Base-by-base conservation (phyloP, 2,329 filamentous ascomycete genomes). In the Phyllosticta paracitricarpa region DNA sequence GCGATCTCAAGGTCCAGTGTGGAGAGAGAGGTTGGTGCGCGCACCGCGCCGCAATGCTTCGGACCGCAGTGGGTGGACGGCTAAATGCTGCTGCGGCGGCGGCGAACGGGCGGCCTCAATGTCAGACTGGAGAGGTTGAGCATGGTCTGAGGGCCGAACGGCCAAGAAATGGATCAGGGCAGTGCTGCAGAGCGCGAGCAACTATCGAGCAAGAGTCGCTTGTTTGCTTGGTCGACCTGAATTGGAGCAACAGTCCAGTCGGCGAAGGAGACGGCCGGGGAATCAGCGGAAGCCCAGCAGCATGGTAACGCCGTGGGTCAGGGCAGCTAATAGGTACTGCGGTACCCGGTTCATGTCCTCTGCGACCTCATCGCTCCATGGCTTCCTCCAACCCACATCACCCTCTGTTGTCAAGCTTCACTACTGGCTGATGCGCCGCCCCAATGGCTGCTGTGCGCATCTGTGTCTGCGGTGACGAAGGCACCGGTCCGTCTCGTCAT, bases 391-490 rank as follows among this genome's bases (percentile, higher is more conserved):
- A 48, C 40, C 40, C 40, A 48, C 40, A 17, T 48, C 40, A 19
- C 12, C 4, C 28, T 30, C 28, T 30, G 6, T 30, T 6, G 3
- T 30, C n/a, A 2, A 8, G 25, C 51, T 60, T 59, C n/a, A 3
- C 40, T 4, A 5, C 4, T n/a, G 14, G 33, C 64, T 54, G 19
- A 66, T 68, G 65, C 64, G 40, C 40, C 14, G 56, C 30, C 56
- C 57, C 59, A 40, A 69, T 70, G 68, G 66, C 68, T 25, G 68
- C 68, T 30, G 68, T 97, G 64, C 89, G 94, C 66, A 92, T 97
- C 70, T 96, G 91, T 75, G 90, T 97, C 63, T 97, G 92, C 78
- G 94, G 94, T 71, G 94, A 99, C 75, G 93, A 97, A 77, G 89
- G 89, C 68, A 91, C 89, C n/a, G 91, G 91, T 59, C 40, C 7